These are phyloP conservation scores for Goffeauzyma gilvescens DNA, from an alignment of 768 basidiomycete genomes.

Conservation along the genomic window DNA sequence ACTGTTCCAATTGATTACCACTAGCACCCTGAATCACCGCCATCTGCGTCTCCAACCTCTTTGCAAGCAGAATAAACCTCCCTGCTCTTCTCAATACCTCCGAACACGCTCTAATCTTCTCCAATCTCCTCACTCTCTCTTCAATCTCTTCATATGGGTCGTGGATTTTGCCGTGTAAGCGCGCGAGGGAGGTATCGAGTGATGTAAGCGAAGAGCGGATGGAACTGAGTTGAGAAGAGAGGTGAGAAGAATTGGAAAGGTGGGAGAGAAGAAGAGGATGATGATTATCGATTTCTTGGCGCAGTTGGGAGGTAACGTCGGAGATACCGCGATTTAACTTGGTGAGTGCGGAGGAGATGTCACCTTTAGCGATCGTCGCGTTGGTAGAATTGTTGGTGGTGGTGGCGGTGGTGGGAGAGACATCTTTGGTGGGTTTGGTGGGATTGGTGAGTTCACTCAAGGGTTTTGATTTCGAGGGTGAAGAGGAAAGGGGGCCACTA, in stretches of 20 bases:
- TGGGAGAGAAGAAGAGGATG: conserved; percentile 26
- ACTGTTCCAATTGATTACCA: not conserved
- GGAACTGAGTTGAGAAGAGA: conserved; percentile 16
- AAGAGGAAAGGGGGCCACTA: too few species aligned
- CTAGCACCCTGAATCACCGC: conserved; percentile 46
- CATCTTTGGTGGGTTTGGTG: too few species aligned
- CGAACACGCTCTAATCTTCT: conserved; percentile 60
- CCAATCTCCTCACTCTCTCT: conserved; percentile 49
- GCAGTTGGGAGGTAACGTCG: conserved; percentile 78
- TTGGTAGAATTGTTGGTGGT: too few species aligned
- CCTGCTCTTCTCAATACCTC: conserved; percentile 67
- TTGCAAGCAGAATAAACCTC: conserved; percentile 63
- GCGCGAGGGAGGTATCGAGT: conserved; percentile 30
- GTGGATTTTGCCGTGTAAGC: conserved; percentile 69
- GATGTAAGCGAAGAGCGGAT: conserved; percentile 17
- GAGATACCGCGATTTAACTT: conserved; percentile 63
- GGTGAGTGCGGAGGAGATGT: conserved; percentile 71
- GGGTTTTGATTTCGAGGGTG: too few species aligned
- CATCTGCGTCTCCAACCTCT: conserved; percentile 73
- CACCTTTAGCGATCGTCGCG: conserved; percentile 43
- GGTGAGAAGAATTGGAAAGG: conserved; percentile 19
- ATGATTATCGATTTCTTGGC: conserved; percentile 37
- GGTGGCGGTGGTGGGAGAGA: too few species aligned
- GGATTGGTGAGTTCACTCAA: too few species aligned
- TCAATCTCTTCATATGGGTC: conserved; percentile 61